These are phyloP conservation scores for Cyclaneusma minus DNA, from an alignment of 2,329 filamentous ascomycete genomes.

Conservation along the genomic window DNA sequence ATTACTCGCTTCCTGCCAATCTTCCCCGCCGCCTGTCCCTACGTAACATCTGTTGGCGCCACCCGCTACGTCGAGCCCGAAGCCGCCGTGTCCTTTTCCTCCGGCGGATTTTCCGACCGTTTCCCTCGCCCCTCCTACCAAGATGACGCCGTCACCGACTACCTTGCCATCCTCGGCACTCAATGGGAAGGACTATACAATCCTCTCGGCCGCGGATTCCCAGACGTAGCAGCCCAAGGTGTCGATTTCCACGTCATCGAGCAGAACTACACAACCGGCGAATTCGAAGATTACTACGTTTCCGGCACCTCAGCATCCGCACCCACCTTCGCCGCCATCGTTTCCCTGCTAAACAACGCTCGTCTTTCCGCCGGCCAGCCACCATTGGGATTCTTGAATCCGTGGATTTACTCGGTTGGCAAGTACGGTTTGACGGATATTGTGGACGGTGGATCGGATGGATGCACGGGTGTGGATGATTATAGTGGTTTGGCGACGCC, in stretches of 20 bases:
- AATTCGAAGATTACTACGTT: slow-evolving; percentile 18
- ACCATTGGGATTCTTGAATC: slow-evolving; percentile 39
- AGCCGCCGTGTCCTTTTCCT: slow-evolving; percentile 26
- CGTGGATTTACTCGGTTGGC: slow-evolving; percentile 37
- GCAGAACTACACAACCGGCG: slow-evolving; percentile 4
- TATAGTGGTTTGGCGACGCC: slow-evolving; percentile 9
- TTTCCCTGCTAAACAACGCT: slow-evolving; percentile 48
- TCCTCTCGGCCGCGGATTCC: slow-evolving; percentile 33
- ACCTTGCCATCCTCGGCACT: slow-evolving; percentile 24
- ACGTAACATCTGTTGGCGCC: slow-evolving; percentile 50
- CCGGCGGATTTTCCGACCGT: slow-evolving; percentile 34
- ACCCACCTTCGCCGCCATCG: slow-evolving; percentile 40
- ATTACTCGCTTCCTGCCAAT: slow-evolving; percentile 39
- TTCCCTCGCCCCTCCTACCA: slow-evolving; percentile 32
- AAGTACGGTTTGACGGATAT: slow-evolving; percentile 32
- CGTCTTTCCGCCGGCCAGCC: slow-evolving; percentile 30
- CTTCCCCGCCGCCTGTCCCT: slow-evolving; percentile 54
- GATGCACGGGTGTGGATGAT: slow-evolving; percentile 18
- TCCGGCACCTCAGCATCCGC: slow-evolving; percentile 35
- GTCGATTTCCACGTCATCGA: slow-evolving; percentile 30
- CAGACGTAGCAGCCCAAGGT: slow-evolving; percentile 39
- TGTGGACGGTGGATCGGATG: slow-evolving; percentile 20
- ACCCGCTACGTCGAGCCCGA: slow-evolving; percentile 33
- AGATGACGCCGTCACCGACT: slow-evolving; percentile 24
- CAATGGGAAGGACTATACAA: slow-evolving; percentile 31